Conservation (phyloP, 441 rosid genomes). For the Gossypium gossypioides region DNA sequence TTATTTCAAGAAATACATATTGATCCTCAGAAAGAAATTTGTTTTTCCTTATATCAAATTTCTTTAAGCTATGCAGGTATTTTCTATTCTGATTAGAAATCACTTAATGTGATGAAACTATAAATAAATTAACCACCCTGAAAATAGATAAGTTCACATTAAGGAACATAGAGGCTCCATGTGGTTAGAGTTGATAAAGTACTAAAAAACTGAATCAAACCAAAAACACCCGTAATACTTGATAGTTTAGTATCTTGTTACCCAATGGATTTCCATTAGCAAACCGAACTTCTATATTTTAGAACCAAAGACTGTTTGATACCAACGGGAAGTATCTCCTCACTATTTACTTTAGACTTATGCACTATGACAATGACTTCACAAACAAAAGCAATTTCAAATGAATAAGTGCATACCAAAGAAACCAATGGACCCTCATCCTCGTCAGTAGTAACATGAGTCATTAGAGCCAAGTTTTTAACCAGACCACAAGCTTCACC, state of each 20-base stretch:
- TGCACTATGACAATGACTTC: neutral
- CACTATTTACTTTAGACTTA: neutral
- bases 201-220: neutral
- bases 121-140: neutral
- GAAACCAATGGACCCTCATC: constrained; percentile 81
- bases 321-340: neutral
- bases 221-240: neutral
- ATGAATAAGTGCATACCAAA: constrained; percentile 38
- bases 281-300: neutral
- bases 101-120: neutral
- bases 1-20: neutral
- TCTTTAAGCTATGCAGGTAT: neutral
- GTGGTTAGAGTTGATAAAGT: neutral
- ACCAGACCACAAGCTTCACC: constrained; percentile 98
- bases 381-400: constrained; percentile 11
- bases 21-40: neutral
- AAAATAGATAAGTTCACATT: neutral
- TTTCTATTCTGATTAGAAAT: neutral
- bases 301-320: neutral
- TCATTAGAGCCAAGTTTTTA: constrained; percentile 95
- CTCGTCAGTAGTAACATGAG: constrained; percentile 95
- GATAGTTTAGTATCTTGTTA: neutral
- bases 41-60: neutral
- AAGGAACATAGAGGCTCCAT: neutral
- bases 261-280: neutral